Conservation (phyloP, 345 rosid species). For the Gossypium australe region DNA sequence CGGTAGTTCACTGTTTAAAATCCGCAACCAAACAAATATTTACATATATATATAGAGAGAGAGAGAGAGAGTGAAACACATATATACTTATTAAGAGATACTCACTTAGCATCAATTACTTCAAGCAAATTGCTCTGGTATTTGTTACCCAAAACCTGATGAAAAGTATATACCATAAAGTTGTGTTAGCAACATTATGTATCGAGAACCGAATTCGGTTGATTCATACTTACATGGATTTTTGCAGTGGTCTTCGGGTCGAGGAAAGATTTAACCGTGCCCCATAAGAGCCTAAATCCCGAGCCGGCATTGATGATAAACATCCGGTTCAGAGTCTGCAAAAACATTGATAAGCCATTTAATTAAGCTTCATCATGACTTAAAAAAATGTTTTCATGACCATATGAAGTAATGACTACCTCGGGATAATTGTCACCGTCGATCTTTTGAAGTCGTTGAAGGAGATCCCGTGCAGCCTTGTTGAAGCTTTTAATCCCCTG, state of each 20-base stretch:
- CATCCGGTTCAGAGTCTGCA: conserved; percentile 83
- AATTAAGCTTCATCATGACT: conserved; percentile 2
- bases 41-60: not conserved
- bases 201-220: not conserved
- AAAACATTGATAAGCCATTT: conserved; percentile 5
- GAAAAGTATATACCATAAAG: not conserved
- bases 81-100: not conserved
- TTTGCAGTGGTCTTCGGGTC: conserved; percentile 87
- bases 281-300: conserved; percentile 90
- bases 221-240: conserved; percentile 53
- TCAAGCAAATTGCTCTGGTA: conserved; percentile 94
- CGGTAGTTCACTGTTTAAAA: conserved; percentile 64
- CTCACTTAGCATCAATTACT: conserved; percentile 65
- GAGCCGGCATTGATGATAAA: conserved; percentile 92
- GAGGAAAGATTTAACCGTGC: conserved; percentile 63
- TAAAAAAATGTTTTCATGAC: not conserved
- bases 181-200: conserved; percentile 11
- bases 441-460: conserved; percentile 63
- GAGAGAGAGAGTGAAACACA: not conserved
- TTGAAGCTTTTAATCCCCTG: conserved; percentile 87
- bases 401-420: conserved; percentile 32
- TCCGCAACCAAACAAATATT: not conserved
- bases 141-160: conserved; percentile 80
- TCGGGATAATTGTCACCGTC: conserved; percentile 97
- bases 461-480: conserved; percentile 77